Conservation (phyloP, 208 protist species). For the Plasmodiophora brassicae region DNA sequence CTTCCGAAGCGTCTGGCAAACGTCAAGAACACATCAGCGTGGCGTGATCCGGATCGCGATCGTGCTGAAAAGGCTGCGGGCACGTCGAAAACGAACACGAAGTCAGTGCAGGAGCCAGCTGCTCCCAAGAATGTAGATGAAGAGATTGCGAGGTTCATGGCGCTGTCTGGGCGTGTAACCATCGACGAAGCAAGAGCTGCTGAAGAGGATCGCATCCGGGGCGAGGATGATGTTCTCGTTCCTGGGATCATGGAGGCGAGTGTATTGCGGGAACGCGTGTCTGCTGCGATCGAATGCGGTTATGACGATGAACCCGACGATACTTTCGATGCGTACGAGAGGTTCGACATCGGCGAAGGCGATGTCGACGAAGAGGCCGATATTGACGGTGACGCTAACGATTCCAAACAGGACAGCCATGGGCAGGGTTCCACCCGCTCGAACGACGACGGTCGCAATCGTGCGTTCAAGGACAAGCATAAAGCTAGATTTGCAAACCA, state of each 20-base stretch:
- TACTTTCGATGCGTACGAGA: background rate
- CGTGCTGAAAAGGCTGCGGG: no score
- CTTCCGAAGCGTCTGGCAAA: background rate
- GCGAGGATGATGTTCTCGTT: background rate
- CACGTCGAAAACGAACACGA: no score
- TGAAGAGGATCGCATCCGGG: background rate
- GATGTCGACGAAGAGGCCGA: background rate
- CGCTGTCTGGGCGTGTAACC: background rate
- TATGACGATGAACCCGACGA: slow-evolving; percentile 11
- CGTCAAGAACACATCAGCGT: background rate
- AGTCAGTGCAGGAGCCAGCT: no score
- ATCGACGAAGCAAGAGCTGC: background rate
- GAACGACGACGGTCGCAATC: background rate
- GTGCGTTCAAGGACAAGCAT: background rate
- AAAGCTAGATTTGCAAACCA: background rate
- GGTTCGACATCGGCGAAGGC: background rate
- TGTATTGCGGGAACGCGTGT: background rate
- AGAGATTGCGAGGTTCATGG: background rate
- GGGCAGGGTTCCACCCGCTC: background rate
- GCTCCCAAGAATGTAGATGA: background rate
- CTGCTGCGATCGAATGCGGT: background rate
- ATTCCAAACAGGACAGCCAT: background rate
- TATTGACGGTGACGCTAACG: background rate
- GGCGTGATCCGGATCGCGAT: no score
- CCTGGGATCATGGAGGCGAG: background rate